phyloP scores from a whole-genome alignment of 2,329 filamentous ascomycete species.

The Aureobasidium sp. region DNA sequence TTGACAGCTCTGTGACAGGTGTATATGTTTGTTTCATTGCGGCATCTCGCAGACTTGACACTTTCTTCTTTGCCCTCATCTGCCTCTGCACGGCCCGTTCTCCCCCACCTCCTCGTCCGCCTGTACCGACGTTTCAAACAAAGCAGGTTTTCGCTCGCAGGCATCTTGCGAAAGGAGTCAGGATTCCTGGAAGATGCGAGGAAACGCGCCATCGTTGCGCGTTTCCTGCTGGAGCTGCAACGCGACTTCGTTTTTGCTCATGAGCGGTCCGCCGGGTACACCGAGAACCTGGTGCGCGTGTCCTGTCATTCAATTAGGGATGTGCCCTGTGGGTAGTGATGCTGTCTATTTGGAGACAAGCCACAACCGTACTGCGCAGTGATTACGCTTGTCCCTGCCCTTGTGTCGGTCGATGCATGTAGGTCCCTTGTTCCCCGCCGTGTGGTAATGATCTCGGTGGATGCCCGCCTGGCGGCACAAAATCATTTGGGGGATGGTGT shows the following conservation, averaged over 20 bases:
- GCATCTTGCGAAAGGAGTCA: not conserved
- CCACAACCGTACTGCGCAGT: conserved; percentile 3
- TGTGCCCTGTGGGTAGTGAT: not conserved
- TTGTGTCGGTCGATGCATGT: not conserved
- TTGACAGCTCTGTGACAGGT: not conserved
- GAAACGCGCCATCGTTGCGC: conserved; percentile 8
- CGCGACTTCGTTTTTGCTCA: not conserved
- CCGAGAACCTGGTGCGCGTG: conserved; percentile 1
- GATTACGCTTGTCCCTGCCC: not conserved
- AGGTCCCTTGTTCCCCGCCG: conserved; percentile 4
- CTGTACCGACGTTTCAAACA: conserved; percentile 11
- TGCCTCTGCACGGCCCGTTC: not conserved
- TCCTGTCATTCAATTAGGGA: not conserved
- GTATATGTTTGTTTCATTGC: not conserved
- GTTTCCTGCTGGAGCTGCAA: not conserved
- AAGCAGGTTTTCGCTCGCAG: not conserved
- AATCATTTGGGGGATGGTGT: not conserved
- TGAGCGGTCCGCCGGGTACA: not conserved
- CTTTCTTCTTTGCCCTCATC: not conserved
- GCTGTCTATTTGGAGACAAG: not conserved
- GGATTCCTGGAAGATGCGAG: not conserved
- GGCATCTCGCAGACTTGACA: not conserved
- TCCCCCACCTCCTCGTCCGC: not conserved
- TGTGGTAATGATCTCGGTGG: not conserved
- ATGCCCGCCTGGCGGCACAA: not conserved